Evolutionary conservation across 108 stramenopile genomes (phyloP).

Genomic region (Skeletonema tropicum): DNA sequence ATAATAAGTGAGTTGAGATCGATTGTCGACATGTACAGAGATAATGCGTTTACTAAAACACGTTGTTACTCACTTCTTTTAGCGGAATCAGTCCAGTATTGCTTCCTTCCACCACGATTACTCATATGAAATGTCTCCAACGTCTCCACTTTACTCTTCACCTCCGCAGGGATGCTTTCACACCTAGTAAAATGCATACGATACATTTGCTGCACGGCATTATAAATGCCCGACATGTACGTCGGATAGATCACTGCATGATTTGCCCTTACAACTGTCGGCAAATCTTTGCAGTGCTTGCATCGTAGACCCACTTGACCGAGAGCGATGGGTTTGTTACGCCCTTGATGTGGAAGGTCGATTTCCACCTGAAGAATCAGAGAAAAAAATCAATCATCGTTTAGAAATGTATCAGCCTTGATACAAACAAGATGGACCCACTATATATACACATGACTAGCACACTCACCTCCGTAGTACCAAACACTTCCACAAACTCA

Average conservation of each 20-base stretch:
- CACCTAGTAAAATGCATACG: slow-evolving; percentile 82
- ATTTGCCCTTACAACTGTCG: slow-evolving; percentile 64
- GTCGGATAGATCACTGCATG: slow-evolving; percentile 81
- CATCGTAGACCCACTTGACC: slow-evolving; percentile 91
- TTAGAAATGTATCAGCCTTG: slow-evolving; percentile 4
- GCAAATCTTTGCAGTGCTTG: slow-evolving; percentile 78
- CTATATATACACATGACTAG: slow-evolving; percentile 24
- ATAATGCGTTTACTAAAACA: too few species aligned
- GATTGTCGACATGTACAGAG: too few species aligned
- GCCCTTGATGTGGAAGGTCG: slow-evolving; percentile 81
- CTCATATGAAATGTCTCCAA: slow-evolving; percentile 66
- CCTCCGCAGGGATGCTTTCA: slow-evolving; percentile 62
- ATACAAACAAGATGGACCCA: neutral
- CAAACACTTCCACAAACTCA: slow-evolving; percentile 86
- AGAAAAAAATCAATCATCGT: slow-evolving; percentile 1
- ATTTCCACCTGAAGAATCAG: slow-evolving; percentile 40
- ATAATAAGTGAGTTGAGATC: too few species aligned
- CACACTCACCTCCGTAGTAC: slow-evolving; percentile 59
- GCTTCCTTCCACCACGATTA: slow-evolving; percentile 86
- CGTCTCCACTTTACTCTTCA: slow-evolving; percentile 60
- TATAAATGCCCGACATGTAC: slow-evolving; percentile 85
- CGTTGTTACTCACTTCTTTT: slow-evolving; percentile 41
- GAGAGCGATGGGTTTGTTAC: slow-evolving; percentile 87
- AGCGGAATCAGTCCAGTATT: slow-evolving; percentile 89
- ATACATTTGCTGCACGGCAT: slow-evolving; percentile 88